A percentile compares a stretch with the other conserved stretches of the same genome.
These are phyloP conservation scores for Lycium ferocissimum DNA, from an alignment of 257 asterid species.

Conservation along the genomic window DNA sequence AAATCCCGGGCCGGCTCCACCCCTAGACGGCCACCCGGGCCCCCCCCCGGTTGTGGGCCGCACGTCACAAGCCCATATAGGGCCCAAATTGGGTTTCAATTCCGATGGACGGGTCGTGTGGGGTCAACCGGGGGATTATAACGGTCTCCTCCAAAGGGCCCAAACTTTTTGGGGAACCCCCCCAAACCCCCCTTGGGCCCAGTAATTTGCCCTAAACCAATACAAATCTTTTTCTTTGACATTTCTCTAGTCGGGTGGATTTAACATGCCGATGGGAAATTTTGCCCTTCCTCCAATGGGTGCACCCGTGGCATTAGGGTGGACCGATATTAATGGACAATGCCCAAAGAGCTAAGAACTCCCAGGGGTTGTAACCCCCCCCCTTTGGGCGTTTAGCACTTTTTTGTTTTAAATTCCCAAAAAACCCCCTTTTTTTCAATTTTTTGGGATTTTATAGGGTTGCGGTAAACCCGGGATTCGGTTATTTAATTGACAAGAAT, in stretches of 20 bases:
- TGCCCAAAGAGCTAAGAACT: constrained; percentile 26
- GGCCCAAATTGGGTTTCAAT: constrained; percentile 50
- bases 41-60: not conserved
- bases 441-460: too few relatives aligned
- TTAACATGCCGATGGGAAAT: constrained; percentile 54
- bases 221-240: constrained; percentile 42
- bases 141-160: constrained; percentile 44
- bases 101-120: constrained; percentile 44
- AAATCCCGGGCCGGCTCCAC: too few relatives aligned
- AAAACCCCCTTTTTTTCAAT: too few relatives aligned
- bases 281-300: constrained; percentile 43
- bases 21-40: too few relatives aligned
- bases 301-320: constrained; percentile 34
- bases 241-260: constrained; percentile 53
- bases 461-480: too few relatives aligned
- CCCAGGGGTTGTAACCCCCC: constrained; percentile 34
- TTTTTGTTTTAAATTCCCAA: too few relatives aligned
- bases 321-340: constrained; percentile 18
- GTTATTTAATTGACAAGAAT: too few relatives aligned
- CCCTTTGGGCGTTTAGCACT: too few relatives aligned
- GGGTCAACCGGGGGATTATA: constrained; percentile 64
- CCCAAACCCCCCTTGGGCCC: constrained; percentile 57
- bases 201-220: constrained; percentile 50
- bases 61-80: constrained; percentile 42
- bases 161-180: constrained; percentile 44